Conservation (phyloP, 2,329 filamentous ascomycete genomes). For the Myotisia sp. region DNA sequence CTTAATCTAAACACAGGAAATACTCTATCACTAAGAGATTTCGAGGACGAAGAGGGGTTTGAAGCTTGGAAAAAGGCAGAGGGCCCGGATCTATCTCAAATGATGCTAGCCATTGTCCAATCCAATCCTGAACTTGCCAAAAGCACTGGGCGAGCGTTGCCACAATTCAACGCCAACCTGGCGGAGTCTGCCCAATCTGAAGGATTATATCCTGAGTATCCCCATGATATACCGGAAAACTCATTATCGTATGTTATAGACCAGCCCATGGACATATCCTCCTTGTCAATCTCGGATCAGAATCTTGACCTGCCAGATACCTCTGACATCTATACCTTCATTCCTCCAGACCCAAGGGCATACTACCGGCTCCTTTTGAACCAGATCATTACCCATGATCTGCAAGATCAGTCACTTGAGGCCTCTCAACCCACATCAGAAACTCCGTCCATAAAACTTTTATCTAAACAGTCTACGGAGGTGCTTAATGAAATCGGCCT, state of each 20-base stretch:
- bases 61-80: conserved; percentile 87
- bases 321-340: conserved; percentile 64
- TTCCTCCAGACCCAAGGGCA: conserved; percentile 66
- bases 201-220: conserved; percentile 32
- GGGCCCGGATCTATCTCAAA: conserved; percentile 69
- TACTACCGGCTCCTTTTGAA: conserved; percentile 74
- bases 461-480: conserved; percentile 66
- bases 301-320: conserved; percentile 28
- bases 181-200: conserved; percentile 25
- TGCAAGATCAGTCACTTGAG: conserved; percentile 28
- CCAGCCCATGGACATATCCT: conserved; percentile 48
- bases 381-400: conserved; percentile 53
- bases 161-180: conserved; percentile 38
- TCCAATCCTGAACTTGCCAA: conserved; percentile 76
- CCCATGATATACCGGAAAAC: conserved; percentile 33
- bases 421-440: conserved; percentile 36
- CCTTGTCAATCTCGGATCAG: conserved; percentile 44
- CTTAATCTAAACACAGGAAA: conserved; percentile 64
- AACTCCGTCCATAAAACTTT: conserved; percentile 36
- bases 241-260: conserved; percentile 49
- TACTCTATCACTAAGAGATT: conserved; percentile 70
- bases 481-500: conserved; percentile 71
- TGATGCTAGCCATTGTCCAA: conserved; percentile 83
- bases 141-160: conserved; percentile 47
- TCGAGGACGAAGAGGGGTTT: conserved; percentile 78